Conservation (phyloP, 257 asterid genomes). For the Solanum habrochaites region DNA sequence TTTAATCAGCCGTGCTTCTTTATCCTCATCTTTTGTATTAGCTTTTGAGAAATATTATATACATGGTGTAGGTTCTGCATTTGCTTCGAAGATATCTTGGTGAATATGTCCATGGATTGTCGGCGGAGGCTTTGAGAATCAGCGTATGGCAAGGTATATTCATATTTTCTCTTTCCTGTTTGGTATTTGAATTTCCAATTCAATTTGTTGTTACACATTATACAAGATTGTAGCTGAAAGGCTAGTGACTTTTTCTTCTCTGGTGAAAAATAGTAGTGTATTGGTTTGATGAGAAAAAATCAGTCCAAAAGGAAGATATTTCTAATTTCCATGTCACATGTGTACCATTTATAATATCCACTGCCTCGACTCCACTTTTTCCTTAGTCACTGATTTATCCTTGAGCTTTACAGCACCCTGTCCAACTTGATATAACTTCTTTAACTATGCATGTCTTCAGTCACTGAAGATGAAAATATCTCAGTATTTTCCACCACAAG, state of each 20-base stretch:
- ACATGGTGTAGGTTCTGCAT: constrained; percentile 67
- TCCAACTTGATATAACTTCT: not conserved
- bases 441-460: not conserved
- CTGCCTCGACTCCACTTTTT: not conserved
- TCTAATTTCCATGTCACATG: not conserved
- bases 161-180: not conserved
- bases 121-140: constrained; percentile 92
- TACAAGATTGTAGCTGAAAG: not conserved
- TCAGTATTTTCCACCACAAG: not conserved
- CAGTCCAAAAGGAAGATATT: not conserved
- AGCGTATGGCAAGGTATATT: constrained; percentile 93
- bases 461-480: not conserved
- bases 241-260: not conserved
- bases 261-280: not conserved
- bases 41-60: not conserved
- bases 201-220: not conserved
- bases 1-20: not conserved
- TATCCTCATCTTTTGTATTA: not conserved
- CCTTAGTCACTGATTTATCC: not conserved
- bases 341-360: not conserved
- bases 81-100: constrained; percentile 98
- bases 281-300: not conserved
- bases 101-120: constrained; percentile 96
- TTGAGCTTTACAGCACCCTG: not conserved
- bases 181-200: not conserved